Evolutionary conservation across 2,329 filamentous ascomycete genomes (phyloP).

Genomic region (Fusarium sarcochroum): DNA sequence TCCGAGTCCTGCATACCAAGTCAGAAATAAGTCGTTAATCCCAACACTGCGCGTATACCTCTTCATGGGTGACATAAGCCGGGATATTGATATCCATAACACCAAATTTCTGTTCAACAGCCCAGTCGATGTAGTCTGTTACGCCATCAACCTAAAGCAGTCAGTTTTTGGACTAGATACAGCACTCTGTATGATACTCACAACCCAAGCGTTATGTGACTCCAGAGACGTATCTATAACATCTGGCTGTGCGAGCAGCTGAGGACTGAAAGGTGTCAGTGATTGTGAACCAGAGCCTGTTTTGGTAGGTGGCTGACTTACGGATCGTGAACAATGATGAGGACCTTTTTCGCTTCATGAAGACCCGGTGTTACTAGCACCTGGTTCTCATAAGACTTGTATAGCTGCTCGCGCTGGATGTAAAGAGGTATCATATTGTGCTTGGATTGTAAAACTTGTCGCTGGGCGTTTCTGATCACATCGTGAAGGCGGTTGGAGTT

Average conservation of each 20-base stretch:
- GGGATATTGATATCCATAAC: conserved; percentile 95
- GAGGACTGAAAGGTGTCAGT: conserved; percentile 64
- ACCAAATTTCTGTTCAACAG: conserved; percentile 79
- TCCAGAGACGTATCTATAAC: conserved; percentile 80
- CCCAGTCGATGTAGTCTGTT: conserved; percentile 88
- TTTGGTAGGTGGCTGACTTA: conserved; percentile 60
- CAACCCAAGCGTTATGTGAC: conserved; percentile 89
- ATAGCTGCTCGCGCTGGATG: conserved; percentile 80
- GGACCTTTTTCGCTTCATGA: conserved; percentile 73
- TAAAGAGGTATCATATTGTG: conserved; percentile 85
- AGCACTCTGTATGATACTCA: conserved; percentile 61
- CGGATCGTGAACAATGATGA: conserved; percentile 94
- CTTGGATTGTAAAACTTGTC: conserved; percentile 77
- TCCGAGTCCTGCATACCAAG: conserved; percentile 59
- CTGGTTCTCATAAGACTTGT: conserved; percentile 86
- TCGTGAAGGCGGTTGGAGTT: conserved; percentile 79
- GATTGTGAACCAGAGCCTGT: background rate
- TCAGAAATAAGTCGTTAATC: conserved; percentile 26
- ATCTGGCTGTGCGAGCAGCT: conserved; percentile 77
- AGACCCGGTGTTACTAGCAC: conserved; percentile 85
- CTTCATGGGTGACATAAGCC: conserved; percentile 76
- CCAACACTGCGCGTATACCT: conserved; percentile 60
- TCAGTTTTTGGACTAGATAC: conserved; percentile 15
- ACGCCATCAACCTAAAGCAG: conserved; percentile 80
- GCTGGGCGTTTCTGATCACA: conserved; percentile 83